Conservation (phyloP, 75 land plant genomes). For the Azolla pinnata region DNA sequence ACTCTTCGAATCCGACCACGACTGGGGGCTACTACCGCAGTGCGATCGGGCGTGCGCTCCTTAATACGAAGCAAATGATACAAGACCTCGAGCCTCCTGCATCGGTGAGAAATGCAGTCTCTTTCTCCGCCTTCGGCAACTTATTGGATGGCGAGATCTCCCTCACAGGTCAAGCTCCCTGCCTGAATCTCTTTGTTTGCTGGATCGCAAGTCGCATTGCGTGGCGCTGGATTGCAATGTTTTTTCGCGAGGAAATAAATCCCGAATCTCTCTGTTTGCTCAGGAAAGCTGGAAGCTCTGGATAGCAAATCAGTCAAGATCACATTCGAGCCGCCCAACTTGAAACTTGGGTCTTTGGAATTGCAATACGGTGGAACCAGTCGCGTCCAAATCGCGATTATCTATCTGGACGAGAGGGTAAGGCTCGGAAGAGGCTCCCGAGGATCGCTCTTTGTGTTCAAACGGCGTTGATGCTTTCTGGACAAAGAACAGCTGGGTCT, state of each 20-base stretch:
- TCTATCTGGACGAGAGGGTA: conserved; percentile 71
- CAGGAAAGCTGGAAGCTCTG: conserved; percentile 65
- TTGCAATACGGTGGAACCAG: conserved; percentile 64
- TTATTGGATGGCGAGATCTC: conserved; percentile 76
- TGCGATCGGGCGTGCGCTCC: conserved; percentile 58
- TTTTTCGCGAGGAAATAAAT: background rate
- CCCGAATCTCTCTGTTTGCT: background rate
- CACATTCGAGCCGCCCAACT: conserved; percentile 64
- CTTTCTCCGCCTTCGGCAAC: conserved; percentile 61
- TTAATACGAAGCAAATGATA: conserved; percentile 79
- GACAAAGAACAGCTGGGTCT: no score
- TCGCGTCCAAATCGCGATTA: conserved; percentile 66
- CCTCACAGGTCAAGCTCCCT: conserved; percentile 50
- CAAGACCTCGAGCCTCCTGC: conserved; percentile 74
- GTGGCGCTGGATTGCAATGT: no score
- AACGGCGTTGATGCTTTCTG: conserved; percentile 37
- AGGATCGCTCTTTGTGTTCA: conserved; percentile 81
- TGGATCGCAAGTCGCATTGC: no score
- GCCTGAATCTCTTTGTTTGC: no score
- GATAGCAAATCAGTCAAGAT: conserved; percentile 78
- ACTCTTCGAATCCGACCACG: conserved; percentile 78
- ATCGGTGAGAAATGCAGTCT: conserved; percentile 51
- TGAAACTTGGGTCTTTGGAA: conserved; percentile 55
- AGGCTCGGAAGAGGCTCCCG: conserved; percentile 83
- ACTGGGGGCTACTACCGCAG: conserved; percentile 92